Evolutionary conservation across 2,329 filamentous ascomycete species (phyloP), one percentile per base, ranked within the genome.

Genomic region (Saccharata proteae): DNA sequence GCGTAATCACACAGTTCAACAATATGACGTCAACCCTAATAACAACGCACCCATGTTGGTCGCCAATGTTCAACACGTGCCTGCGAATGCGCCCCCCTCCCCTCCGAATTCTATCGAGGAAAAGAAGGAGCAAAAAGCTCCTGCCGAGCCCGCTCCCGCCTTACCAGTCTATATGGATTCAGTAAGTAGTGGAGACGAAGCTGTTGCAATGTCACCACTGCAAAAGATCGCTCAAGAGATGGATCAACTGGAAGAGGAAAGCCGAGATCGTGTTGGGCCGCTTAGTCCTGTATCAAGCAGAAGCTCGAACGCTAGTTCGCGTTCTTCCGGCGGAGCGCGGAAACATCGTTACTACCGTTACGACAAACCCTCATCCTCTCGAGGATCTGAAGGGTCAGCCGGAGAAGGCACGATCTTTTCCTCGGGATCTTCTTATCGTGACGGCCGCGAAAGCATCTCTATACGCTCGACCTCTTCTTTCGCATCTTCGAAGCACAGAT

Each of bases 11-110:
- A 90, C 83, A 3, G 79, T 93, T 3, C 88, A 96, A 54, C 90
- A 98, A 53, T 96, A 93, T 51, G 86, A 96, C 51, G 67, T 96
- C 25, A 93, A 92, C 46, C 82, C 81, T 6, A 57, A 43, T 24
- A 51, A 52, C 14, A 75, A 78, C 6, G 25, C 13, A 4, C 71
- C 81, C 9, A 64, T 75, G 49, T 74, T 94, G 63, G 81, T 94
- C 16, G 77, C 79, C 39, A 86, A 85, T 49, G 79, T 90, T 9
- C 86, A 93, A 46, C 86, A 94, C 53, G 72, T 79, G 18, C 82
- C 84, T 14, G 75, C 80, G 38, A 67, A 80, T 16, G 68, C 85
- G 10, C 81, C 84, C 17, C 80, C 85, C 1, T 85, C 80, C 1
- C 82, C 84, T 9, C 82, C 84, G 2, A 81, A 86, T 23, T 86